Base-by-base conservation (phyloP, 2,329 filamentous ascomycete species). In the Aspergillus amoenus region DNA sequence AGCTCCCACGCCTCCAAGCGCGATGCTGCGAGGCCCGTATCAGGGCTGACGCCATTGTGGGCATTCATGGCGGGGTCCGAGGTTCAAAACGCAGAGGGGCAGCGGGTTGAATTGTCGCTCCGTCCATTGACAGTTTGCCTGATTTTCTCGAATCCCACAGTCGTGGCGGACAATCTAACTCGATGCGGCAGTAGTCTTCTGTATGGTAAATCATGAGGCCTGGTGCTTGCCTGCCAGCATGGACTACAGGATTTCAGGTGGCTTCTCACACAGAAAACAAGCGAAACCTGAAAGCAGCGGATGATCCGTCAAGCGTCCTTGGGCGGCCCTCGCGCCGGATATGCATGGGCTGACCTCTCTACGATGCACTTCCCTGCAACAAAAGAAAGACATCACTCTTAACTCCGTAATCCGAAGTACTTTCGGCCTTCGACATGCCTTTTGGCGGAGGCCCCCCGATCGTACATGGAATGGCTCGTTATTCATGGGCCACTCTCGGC, bases 151-250 rank as follows among this genome's bases (percentile, higher is more conserved):
- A 21, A 42, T 37, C 22, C 22, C 55, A 52, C 27, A 11, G 27
- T 11, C 1, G 30, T 21, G 22, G 30, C 24, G 39, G 27, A 18
- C 41, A 49, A 49, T 44, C 55, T 57, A 57, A 57, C 49, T 53
- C 24, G 53, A 45, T 48, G 46, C 21, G 53, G 53, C 50, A 52
- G 46, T 62, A 60, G 60, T 41, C 49, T 53, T 56, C 57, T 62
- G 60, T 56, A 59, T 59, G 56, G 61, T 60, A 62, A 62, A 64
- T 59, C 60, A 64, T 59, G 50, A 51, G 61, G 48, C 39, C 56
- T 48, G 41, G 51, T 40, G 32, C 34, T 54, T 41, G 24, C 51
- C 40, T 41, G 50, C 40, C 37, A 15, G 51, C 42, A 42, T 30
- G 27, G 27, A 30, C 27, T 30, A 22, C 46, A 51, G 50, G 32